Evolutionary conservation across 306 rosid species (phyloP).

Genomic region (Arachis stenosperma): DNA sequence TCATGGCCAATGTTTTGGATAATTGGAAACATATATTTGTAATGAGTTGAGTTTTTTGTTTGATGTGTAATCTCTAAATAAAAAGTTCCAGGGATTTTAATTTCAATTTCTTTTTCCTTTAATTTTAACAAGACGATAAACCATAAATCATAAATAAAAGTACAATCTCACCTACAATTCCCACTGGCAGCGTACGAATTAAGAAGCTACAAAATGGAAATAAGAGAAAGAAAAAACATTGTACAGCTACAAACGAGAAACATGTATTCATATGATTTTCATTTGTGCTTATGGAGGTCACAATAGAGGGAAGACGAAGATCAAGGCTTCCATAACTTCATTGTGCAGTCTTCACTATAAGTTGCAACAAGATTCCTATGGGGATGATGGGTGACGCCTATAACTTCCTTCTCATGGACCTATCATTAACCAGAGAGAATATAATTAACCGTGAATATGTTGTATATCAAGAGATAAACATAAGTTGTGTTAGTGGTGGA

Average conservation of each 20-base stretch:
- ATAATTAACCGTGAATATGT: not conserved
- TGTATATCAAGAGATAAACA: conserved; percentile 1
- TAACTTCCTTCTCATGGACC: conserved; percentile 97
- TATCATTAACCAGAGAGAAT: conserved; percentile 39
- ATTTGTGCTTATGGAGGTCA: conserved; percentile 1
- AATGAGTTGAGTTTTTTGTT: too few species aligned
- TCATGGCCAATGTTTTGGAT: too few species aligned
- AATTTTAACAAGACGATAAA: too few species aligned
- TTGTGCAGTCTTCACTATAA: conserved; percentile 80
- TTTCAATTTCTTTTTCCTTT: too few species aligned
- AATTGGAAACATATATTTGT: too few species aligned
- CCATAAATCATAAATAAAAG: not conserved
- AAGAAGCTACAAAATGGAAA: not conserved
- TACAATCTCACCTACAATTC: too few species aligned
- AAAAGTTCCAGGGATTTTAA: too few species aligned
- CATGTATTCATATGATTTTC: not conserved
- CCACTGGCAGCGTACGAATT: not conserved
- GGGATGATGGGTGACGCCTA: conserved; percentile 93
- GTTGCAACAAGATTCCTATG: conserved; percentile 97
- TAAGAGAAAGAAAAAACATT: not conserved
- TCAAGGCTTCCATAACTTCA: conserved; percentile 98
- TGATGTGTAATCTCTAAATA: too few species aligned
- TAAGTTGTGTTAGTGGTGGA: not conserved
- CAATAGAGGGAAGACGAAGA: conserved; percentile 11
- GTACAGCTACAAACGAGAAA: conserved; percentile 5